Evolutionary conservation across 169 alveolate genomes (phyloP).

Genomic region (Plasmodium gonderi): DNA sequence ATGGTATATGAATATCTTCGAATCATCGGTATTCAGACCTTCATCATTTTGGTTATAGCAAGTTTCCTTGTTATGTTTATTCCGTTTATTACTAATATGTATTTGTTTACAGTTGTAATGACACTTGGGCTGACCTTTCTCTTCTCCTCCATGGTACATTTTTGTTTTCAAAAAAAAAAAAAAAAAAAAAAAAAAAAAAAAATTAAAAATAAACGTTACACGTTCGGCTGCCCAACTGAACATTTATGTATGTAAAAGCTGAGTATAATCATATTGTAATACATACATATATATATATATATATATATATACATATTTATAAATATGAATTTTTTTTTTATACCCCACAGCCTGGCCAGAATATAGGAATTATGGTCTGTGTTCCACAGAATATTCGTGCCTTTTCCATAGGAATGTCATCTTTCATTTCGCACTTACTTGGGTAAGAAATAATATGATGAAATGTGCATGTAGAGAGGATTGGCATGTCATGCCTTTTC

Average conservation of each 20-base stretch:
- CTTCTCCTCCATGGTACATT: conserved; percentile 30
- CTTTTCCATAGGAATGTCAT: conserved; percentile 56
- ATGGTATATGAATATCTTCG: conserved; percentile 23
- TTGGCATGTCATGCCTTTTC: too few species aligned
- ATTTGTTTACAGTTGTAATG: conserved; percentile 22
- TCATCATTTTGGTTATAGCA: conserved; percentile 9
- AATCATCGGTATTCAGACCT: conserved; percentile 3
- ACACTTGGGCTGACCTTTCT: conserved; percentile 29
- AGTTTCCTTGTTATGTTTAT: neutral
- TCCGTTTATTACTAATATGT: conserved; percentile 26
- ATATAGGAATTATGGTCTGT: conserved; percentile 40
- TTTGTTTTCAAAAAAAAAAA: too few species aligned
- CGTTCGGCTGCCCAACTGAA: too few species aligned
- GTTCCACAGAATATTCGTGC: conserved; percentile 38
- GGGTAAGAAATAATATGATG: neutral
- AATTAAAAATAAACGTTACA: too few species aligned
- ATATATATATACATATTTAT: neutral
- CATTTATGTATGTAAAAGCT: too few species aligned
- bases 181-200: too few species aligned
- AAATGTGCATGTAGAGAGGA: neutral
- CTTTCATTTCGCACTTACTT: conserved; percentile 47
- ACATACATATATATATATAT: neutral
- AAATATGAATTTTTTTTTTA: neutral
- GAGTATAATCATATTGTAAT: too few species aligned
- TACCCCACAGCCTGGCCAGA: conserved; percentile 37